Conservation (phyloP, 768 basidiomycete species). For the Inosperma sp. region DNA sequence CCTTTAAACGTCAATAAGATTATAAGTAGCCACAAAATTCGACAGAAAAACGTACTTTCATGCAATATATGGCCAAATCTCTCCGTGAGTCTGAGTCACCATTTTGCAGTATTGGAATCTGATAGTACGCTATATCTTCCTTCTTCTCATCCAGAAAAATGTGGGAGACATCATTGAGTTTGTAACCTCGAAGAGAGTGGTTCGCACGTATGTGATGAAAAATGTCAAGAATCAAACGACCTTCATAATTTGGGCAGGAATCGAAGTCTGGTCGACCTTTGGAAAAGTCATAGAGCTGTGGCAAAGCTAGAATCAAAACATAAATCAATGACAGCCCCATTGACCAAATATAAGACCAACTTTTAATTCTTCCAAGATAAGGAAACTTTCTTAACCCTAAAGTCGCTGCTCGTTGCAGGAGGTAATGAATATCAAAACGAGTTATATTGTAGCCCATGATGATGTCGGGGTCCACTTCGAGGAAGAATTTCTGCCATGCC, state of each 20-base stretch:
- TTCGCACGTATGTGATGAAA: constrained; percentile 93
- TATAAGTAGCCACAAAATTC: constrained; percentile 4
- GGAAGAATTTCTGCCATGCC: constrained; percentile 80
- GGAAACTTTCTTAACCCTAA: constrained; percentile 62
- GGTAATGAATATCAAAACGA: constrained; percentile 91
- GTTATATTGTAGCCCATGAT: constrained; percentile 93
- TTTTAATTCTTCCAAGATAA: constrained; percentile 63
- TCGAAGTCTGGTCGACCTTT: constrained; percentile 83
- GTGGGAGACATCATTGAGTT: constrained; percentile 87
- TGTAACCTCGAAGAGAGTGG: constrained; percentile 75
- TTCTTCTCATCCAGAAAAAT: constrained; percentile 94
- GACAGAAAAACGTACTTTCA: constrained; percentile 58
- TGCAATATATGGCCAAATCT: constrained; percentile 88
- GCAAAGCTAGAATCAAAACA: constrained; percentile 7
- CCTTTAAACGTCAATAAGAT: constrained; percentile 40
- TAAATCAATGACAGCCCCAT: not conserved
- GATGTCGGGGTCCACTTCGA: constrained; percentile 86
- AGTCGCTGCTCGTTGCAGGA: constrained; percentile 78
- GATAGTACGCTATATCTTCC: constrained; percentile 90
- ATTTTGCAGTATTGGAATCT: constrained; percentile 91
- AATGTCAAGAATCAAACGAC: constrained; percentile 86
- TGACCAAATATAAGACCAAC: constrained; percentile 36
- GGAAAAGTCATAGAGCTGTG: constrained; percentile 63
- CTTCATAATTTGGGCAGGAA: constrained; percentile 49
- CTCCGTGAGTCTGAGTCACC: constrained; percentile 83